phyloP scores from a whole-genome alignment of 2,329 filamentous ascomycete genomes.

The Canariomyces notabilis region DNA sequence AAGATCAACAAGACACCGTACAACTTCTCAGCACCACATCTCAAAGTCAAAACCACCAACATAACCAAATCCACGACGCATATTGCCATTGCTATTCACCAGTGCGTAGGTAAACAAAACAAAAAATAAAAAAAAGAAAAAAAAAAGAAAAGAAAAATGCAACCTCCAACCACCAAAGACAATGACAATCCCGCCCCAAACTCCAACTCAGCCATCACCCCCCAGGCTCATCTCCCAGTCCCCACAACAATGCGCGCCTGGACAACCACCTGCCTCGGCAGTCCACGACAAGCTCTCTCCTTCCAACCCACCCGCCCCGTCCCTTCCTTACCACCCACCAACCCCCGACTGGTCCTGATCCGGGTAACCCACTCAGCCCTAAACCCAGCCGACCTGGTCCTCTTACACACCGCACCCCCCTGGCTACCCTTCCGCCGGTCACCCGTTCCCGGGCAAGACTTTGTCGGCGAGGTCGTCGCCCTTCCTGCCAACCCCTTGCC shows the following conservation, averaged over 20 bases:
- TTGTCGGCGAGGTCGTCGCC: conserved; percentile 32
- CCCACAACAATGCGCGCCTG: conserved; percentile 8
- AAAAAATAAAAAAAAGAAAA: too few relatives aligned
- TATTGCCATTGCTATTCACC: too few relatives aligned
- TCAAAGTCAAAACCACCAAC: too few relatives aligned
- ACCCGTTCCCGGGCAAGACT: conserved; percentile 33
- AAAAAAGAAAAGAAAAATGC: too few relatives aligned
- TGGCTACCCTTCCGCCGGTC: conserved; percentile 33
- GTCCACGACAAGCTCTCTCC: conserved; percentile 11
- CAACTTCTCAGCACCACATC: too few relatives aligned
- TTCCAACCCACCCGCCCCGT: conserved; percentile 6
- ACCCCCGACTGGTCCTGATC: conserved; percentile 27
- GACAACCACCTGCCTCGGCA: conserved; percentile 4
- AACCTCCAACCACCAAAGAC: conserved; percentile 1
- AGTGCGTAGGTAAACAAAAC: too few relatives aligned
- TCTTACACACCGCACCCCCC: conserved; percentile 28
- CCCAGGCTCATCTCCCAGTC: too few relatives aligned
- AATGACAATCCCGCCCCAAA: too few relatives aligned
- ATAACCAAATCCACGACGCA: too few relatives aligned
- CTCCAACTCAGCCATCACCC: too few relatives aligned
- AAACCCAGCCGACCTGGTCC: conserved; percentile 35
- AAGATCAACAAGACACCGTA: too few relatives aligned
- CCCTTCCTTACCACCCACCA: background rate
- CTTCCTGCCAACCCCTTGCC: conserved; percentile 22
- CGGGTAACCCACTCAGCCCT: conserved; percentile 32